Conservation (phyloP, 1,284 basidiomycete species). For the Coniophora puteana region DNA sequence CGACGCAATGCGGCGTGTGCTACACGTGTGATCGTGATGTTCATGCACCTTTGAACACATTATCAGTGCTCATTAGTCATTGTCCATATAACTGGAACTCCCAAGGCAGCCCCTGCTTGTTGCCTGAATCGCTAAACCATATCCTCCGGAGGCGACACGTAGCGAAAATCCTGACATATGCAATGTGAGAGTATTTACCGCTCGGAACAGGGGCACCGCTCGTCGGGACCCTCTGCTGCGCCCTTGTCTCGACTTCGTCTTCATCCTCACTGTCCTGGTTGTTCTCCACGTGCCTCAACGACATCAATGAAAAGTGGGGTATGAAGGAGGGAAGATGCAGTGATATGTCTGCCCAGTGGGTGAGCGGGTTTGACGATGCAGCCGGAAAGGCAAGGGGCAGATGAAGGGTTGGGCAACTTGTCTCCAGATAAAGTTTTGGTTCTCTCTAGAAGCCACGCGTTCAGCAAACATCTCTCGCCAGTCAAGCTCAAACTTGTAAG, state of each 20-base stretch:
- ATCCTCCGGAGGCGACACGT: constrained; percentile 77
- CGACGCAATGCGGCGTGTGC: no score
- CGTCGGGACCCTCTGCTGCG: not conserved
- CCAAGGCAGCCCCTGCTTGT: constrained; percentile 57
- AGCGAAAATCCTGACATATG: constrained; percentile 76
- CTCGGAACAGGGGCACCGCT: constrained; percentile 40
- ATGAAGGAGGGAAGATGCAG: constrained; percentile 61
- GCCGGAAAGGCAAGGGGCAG: constrained; percentile 69
- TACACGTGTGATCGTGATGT: no score
- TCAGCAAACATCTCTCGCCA: constrained; percentile 10
- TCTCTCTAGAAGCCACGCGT: constrained; percentile 42
- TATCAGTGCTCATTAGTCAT: constrained; percentile 15
- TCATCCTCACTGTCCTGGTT: constrained; percentile 25
- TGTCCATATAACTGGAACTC: constrained; percentile 60
- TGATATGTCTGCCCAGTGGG: constrained; percentile 68
- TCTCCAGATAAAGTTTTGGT: constrained; percentile 45
- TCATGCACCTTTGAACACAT: no score
- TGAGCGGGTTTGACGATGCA: constrained; percentile 50
- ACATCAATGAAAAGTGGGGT: constrained; percentile 56
- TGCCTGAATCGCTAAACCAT: constrained; percentile 66
- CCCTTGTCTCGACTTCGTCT: constrained; percentile 15
- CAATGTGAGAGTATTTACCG: constrained; percentile 59
- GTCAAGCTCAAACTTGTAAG: constrained; percentile 5
- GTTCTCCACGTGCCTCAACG: constrained; percentile 25
- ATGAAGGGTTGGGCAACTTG: constrained; percentile 54